phyloP scores from a whole-genome alignment of 768 basidiomycete genomes.

The Amanita molliuscula region DNA sequence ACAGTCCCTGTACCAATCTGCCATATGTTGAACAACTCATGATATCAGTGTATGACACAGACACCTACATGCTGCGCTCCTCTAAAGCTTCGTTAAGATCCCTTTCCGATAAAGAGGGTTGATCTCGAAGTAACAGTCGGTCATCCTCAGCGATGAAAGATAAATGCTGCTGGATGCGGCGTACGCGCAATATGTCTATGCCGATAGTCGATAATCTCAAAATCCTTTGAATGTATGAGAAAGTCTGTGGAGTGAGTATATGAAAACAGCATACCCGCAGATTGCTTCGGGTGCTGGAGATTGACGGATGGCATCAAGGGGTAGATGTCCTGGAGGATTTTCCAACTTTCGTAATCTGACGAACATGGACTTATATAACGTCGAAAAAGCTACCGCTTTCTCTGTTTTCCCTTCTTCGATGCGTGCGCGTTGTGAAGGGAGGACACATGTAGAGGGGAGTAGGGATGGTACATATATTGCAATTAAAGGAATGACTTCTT shows the following conservation, averaged over 20 bases:
- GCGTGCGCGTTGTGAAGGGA: constrained; percentile 66
- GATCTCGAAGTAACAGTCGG: constrained; percentile 42
- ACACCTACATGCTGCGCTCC: constrained; percentile 70
- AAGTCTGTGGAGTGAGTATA: not conserved
- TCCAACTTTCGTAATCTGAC: constrained; percentile 22
- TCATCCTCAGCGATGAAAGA: constrained; percentile 53
- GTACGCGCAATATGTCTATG: constrained; percentile 28
- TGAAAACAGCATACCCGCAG: constrained; percentile 41
- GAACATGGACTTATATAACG: constrained; percentile 26
- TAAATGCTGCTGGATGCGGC: constrained; percentile 32
- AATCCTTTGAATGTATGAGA: constrained; percentile 15
- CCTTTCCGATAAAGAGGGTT: constrained; percentile 31
- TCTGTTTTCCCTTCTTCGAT: constrained; percentile 46
- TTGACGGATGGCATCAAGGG: constrained; percentile 19
- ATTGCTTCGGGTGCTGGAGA: constrained; percentile 29
- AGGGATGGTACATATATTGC: constrained; percentile 79
- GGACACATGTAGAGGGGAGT: constrained; percentile 79
- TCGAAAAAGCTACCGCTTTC: constrained; percentile 32
- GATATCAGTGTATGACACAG: not conserved
- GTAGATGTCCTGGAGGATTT: constrained; percentile 22
- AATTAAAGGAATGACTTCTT: constrained; percentile 76
- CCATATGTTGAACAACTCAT: not conserved
- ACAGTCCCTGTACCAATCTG: constrained; percentile 28
- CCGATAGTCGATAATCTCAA: constrained; percentile 36
- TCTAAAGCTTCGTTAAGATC: constrained; percentile 58